Evolutionary conservation across 163 green algal genomes (phyloP), one percentile per base, ranked within the genome.

Genomic region (Volvox carteri): DNA sequence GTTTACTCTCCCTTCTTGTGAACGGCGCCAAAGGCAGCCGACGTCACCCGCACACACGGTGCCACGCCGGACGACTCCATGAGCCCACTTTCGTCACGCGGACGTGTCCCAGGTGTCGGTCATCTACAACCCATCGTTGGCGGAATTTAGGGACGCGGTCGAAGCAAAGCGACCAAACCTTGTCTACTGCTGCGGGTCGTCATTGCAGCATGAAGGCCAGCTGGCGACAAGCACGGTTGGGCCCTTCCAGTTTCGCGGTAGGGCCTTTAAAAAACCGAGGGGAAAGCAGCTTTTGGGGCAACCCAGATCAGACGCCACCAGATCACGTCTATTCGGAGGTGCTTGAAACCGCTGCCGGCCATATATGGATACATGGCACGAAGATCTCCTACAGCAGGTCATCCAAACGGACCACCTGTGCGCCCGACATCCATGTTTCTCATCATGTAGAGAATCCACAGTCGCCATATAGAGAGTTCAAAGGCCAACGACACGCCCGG

Each of bases 71-170:
- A 48, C 33, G 67, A 35, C 14, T 23, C 33, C 67, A 77, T 30
- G 2, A 19, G 33, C 70, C 39, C 39, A 52, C 25, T 54, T 37
- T 21, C 1, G 1, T 4, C 5, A 56, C 70, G 5, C 19, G 14
- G 41, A 37, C 30, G 1, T 33, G n/a, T 14, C 73, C 12, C 90
- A 97, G 94, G 88, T 97, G 41, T 90, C 93, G 30, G 58, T 96
- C 4, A 54, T 96, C 56, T 60, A 60, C 8, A 52, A 90, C 46
- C 92, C 92, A 0, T 91, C 41, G 0, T 78, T 95, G 44, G 75
- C 87, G 21, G 94, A 96, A 48, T 90, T 97, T 23, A 60, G 87
- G 7, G 72, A 80, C 1, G 44, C 85, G 25, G 39, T 95, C 5
- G 58, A 89, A 37, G 60, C 21, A 3, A 93, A 88, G 65, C 78